These are phyloP conservation scores for Mycena kentingensis DNA, from an alignment of 768 basidiomycete genomes.

Conservation along the genomic window DNA sequence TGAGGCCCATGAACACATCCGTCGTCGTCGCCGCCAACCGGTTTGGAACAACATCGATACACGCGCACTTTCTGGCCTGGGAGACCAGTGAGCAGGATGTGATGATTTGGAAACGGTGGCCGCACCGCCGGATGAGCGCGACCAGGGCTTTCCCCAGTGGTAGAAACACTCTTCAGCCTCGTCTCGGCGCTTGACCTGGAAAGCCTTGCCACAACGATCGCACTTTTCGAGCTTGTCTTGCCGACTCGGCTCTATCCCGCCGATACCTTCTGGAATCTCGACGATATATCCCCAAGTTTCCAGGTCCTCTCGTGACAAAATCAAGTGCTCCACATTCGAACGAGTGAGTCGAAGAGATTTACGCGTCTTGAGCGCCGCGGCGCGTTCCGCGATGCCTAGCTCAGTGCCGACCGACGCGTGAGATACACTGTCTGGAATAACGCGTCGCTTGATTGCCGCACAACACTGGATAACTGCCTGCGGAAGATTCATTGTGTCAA, in stretches of 20 bases:
- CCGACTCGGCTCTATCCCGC: slow-evolving; percentile 63
- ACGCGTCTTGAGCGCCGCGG: slow-evolving; percentile 55
- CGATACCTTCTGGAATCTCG: slow-evolving; percentile 65
- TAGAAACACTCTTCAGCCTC: slow-evolving; percentile 66
- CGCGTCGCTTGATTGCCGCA: slow-evolving; percentile 50
- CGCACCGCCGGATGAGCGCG: slow-evolving; percentile 66
- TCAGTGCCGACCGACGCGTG: slow-evolving; percentile 83
- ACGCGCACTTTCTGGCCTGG: slow-evolving; percentile 69
- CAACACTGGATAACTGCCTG: slow-evolving; percentile 56
- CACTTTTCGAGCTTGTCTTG: slow-evolving; percentile 69
- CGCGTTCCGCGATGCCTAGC: slow-evolving; percentile 56
- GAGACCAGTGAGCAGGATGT: slow-evolving; percentile 3
- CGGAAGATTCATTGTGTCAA: slow-evolving; percentile 18
- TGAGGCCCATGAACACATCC: slow-evolving; percentile 84
- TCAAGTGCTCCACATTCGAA: slow-evolving; percentile 54
- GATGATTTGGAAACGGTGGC: slow-evolving; percentile 2
- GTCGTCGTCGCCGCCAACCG: slow-evolving; percentile 49
- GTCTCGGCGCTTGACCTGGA: slow-evolving; percentile 62
- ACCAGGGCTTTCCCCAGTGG: slow-evolving; percentile 81
- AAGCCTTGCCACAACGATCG: slow-evolving; percentile 75
- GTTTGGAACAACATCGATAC: slow-evolving; percentile 79
- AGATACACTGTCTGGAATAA: slow-evolving; percentile 54
- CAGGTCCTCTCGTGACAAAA: slow-evolving; percentile 62
- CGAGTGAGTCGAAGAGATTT: slow-evolving; percentile 55
- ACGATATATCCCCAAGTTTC: slow-evolving; percentile 70